phyloP scores from a whole-genome alignment of 2,329 filamentous ascomycete species.

The Neophaeococcomyces mojaviensis region DNA sequence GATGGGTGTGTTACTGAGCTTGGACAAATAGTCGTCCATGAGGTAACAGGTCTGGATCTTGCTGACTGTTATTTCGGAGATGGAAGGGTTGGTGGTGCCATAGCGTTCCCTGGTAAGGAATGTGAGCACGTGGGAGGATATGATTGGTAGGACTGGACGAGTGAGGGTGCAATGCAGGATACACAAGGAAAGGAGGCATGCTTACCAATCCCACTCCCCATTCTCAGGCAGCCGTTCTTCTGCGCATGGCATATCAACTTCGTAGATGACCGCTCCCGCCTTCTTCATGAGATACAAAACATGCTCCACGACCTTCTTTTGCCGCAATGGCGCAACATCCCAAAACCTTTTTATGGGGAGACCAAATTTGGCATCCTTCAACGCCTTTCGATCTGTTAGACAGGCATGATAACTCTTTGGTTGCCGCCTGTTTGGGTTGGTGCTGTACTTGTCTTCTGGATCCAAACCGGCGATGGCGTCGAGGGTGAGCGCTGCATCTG shows the following conservation, averaged over 20 bases:
- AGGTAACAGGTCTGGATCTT: conserved; percentile 69
- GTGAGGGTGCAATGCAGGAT: neutral
- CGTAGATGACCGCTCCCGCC: conserved; percentile 58
- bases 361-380: conserved; percentile 59
- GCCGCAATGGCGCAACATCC: conserved; percentile 39
- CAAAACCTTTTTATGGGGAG: conserved; percentile 67
- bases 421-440: conserved; percentile 49
- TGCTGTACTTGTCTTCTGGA: conserved; percentile 57
- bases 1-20: conserved; percentile 55
- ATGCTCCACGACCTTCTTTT: conserved; percentile 30
- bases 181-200: too few relatives aligned
- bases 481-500: conserved; percentile 17
- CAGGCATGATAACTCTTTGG: conserved; percentile 50
- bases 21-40: conserved; percentile 55
- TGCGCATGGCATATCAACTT: conserved; percentile 25
- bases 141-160: too few relatives aligned
- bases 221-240: conserved; percentile 24
- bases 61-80: conserved; percentile 53
- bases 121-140: neutral
- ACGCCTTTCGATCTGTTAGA: conserved; percentile 45
- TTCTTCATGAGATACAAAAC: conserved; percentile 47
- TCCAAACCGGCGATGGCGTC: conserved; percentile 18
- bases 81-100: conserved; percentile 52
- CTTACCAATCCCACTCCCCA: conserved; percentile 27
- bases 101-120: conserved; percentile 43